Base-by-base conservation (phyloP, 2,329 filamentous ascomycete species). In the Cryoendolithus antarcticus region DNA sequence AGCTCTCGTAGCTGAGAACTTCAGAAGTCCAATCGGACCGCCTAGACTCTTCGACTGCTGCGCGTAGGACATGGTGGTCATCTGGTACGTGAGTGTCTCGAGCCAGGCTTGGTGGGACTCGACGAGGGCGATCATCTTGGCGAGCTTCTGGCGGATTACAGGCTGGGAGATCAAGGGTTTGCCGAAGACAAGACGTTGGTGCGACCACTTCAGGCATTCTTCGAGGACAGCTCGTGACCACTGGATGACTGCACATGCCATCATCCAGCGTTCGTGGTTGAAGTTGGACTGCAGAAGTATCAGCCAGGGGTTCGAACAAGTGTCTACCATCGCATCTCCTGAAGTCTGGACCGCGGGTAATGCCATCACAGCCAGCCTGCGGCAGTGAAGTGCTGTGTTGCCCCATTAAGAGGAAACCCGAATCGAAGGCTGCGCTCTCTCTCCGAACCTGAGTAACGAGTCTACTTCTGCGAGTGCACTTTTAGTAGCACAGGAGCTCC, bases 71-170 rank as follows among this genome's bases (percentile, higher is more conserved):
- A 93, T 85, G 59, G 85, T 70, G 65, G 74, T 81, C 85, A 93
- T 93, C 58, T 93, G 85, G 66, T 86, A 85, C 12, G 84, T 86
- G 55, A 91, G 78, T 32, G 74, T 76, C 60, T 93, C 85, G 35
- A 91, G 73, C 83, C 83, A 93, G 12, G 84, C 74, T 60, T 93
- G 85, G 62, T 82, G 80, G n/a, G 82, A 71, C 61, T 93, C 85
- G 48, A 77, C 74, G 36, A 82, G 75, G 4, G 82, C 75, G 48
- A 93, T 91, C 83, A 93, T 91, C 57, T 83, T 84, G 44, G 85
- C 85, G 41, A 93, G 75, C 77, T 93, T 93, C 54, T 83, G 78
- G 19, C 65, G 73, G 53, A 93, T 88, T 33, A 85, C 82, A 15
- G 85, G 82, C 55, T 93, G 84, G 53, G 86, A 78, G 48, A 89